phyloP scores from a whole-genome alignment of 345 rosid species.

The Eucalyptus caleyi region DNA sequence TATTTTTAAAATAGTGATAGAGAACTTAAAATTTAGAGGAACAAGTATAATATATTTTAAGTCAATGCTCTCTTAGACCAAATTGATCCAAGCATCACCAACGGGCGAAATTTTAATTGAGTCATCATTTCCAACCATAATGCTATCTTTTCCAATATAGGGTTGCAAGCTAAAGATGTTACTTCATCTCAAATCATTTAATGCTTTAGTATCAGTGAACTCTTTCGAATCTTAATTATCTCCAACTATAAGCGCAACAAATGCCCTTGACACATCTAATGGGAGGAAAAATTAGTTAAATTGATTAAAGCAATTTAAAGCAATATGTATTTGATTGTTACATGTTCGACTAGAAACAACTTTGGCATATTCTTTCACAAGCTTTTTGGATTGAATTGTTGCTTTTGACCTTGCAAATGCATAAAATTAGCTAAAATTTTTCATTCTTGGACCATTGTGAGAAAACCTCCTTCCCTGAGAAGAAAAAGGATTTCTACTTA shows the following conservation, averaged over 20 bases:
- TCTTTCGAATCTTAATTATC: too few species aligned
- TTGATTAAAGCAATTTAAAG: too few species aligned
- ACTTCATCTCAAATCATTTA: neutral
- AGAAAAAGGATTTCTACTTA: neutral
- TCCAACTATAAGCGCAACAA: neutral
- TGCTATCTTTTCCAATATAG: neutral
- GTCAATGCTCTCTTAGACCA: neutral
- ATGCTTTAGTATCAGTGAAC: accelerated
- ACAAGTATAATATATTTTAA: neutral
- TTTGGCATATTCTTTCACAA: neutral
- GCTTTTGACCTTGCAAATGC: neutral
- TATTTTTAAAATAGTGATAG: neutral
- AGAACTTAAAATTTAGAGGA: neutral
- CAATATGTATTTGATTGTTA: neutral
- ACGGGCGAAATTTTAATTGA: too few species aligned
- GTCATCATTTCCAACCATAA: neutral
- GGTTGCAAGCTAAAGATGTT: neutral
- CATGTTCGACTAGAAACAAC: neutral
- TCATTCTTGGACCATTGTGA: neutral
- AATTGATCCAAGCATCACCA: neutral
- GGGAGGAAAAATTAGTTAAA: neutral
- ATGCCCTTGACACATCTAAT: neutral
- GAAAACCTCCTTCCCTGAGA: neutral
- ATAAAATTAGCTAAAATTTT: neutral
- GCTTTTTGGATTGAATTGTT: neutral